Evolutionary conservation across 345 rosid genomes (phyloP).

Genomic region (Streptanthus diversifolius): DNA sequence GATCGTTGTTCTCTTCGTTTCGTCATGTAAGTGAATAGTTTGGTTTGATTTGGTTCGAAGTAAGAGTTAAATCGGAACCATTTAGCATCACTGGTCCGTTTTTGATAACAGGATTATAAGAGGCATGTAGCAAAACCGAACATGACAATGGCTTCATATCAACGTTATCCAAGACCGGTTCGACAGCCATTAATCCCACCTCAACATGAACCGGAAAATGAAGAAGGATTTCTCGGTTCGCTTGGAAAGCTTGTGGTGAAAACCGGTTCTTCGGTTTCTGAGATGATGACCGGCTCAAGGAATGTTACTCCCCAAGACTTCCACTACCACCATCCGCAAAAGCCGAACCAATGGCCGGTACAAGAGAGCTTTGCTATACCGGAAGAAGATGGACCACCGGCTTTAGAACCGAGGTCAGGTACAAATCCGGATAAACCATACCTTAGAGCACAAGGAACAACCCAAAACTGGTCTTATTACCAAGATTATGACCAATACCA

Average conservation of each 20-base stretch:
- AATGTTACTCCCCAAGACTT: conserved; percentile 42
- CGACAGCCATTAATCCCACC: conserved; percentile 71
- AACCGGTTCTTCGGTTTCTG: conserved; percentile 67
- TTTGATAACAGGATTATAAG: conserved; percentile 35
- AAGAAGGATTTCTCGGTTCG: conserved; percentile 71
- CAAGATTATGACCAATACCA: conserved; percentile 46
- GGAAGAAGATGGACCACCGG: conserved; percentile 73
- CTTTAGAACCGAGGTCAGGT: conserved; percentile 52
- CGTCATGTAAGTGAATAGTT: conserved; percentile 43
- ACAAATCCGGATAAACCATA: conserved; percentile 47
- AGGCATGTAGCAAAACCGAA: conserved; percentile 43
- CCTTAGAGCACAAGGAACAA: conserved; percentile 43
- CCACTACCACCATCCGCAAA: conserved; percentile 36
- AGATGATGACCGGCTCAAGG: conserved; percentile 43
- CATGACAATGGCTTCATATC: conserved; percentile 48
- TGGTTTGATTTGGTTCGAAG: neutral
- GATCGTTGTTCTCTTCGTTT: conserved; percentile 55
- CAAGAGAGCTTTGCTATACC: conserved; percentile 82
- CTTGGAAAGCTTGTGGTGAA: conserved; percentile 63
- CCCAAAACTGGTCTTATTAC: conserved; percentile 51
- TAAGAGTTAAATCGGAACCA: neutral
- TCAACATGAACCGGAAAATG: conserved; percentile 61
- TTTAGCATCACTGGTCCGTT: neutral
- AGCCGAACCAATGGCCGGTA: conserved; percentile 56
- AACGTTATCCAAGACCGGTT: conserved; percentile 56